Base-by-base conservation (phyloP, 2,329 filamentous ascomycete genomes). In the Aspergillus sp. region DNA sequence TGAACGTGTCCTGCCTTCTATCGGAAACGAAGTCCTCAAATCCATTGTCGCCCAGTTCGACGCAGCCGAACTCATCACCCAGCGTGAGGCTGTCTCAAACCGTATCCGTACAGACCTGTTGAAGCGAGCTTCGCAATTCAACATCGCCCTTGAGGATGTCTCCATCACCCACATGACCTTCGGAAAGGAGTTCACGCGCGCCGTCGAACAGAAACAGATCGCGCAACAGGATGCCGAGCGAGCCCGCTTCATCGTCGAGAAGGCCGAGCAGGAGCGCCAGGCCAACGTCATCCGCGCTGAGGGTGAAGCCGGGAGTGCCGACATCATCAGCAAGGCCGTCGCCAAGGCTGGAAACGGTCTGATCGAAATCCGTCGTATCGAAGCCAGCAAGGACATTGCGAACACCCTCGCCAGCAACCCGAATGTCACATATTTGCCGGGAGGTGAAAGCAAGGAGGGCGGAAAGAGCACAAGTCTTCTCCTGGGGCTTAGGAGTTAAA, bases 161-260 rank as follows among this genome's bases (percentile, higher is more conserved):
- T 96, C 91, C 73, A 99, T 99, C 78, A 99, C 95, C 61, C 95
- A 99, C 84, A 99, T 99, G 95, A 99, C 95, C 53, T 99, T 99
- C 75, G 95, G 95, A 68, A 93, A 93, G 78, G 95, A 99, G 79
- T 99, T 99, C 84, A 99, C 95, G 61, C 90, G 91, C 78, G 95
- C 95, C 64, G 95, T 99, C 70, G 95, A 99, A 82, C 95, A 99
- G 86, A 99, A 99, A 87, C 95, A 99, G 84, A 99, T 99, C 76
- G 95, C 95, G 56, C 95, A 99, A 81, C 95, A 99, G 80, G 95
- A 99, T 74, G 95, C 95, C 63, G 95, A 99, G 84, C 87, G 95
- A 65, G 95, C 95, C 49, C 87, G 95, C 66, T 99, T 99, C 82
- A 96, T 99, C 68, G 95, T 99, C 75, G 95, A 99, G 85, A 91